phyloP scores from a whole-genome alignment of 345 rosid genomes.

The Boechera stricta region DNA sequence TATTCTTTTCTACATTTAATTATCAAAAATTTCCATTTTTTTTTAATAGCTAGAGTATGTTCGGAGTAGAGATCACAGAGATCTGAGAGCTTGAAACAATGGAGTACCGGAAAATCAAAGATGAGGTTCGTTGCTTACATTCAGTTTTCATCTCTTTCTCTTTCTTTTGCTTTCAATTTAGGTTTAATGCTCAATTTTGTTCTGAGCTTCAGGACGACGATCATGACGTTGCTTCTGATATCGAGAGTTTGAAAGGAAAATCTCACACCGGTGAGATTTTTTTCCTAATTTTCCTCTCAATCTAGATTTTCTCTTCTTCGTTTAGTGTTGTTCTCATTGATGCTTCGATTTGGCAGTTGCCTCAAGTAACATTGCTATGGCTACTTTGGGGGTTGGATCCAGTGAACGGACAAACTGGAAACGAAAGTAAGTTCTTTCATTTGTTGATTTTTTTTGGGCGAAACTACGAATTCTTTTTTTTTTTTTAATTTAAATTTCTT shows the following conservation, averaged over 20 bases:
- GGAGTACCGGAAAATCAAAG: slow-evolving; percentile 88
- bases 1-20: neutral
- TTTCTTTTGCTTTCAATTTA: neutral
- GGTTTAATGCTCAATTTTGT: slow-evolving; percentile 10
- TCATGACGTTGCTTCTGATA: slow-evolving; percentile 39
- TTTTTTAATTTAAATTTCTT: neutral
- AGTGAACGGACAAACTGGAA: slow-evolving; percentile 69
- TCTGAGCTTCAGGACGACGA: slow-evolving; percentile 43
- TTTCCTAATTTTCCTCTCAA: neutral
- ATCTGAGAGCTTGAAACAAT: slow-evolving; percentile 51
- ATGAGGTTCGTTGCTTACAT: slow-evolving; percentile 53
- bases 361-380: slow-evolving; percentile 47
- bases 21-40: neutral
- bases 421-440: slow-evolving; percentile 60
- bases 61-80: slow-evolving; percentile 42
- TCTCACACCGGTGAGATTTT: slow-evolving; percentile 32
- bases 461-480: neutral
- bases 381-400: slow-evolving; percentile 48
- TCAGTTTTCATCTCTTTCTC: neutral
- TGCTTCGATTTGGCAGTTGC: slow-evolving; percentile 48
- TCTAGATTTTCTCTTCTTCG: neutral
- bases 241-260: slow-evolving; percentile 45
- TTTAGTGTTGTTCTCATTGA: slow-evolving; percentile 21
- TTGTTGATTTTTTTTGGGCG: too few species aligned
- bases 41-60: neutral